Evolutionary conservation across 208 protist species (phyloP).

Genomic region (Trypanosoma grayi): DNA sequence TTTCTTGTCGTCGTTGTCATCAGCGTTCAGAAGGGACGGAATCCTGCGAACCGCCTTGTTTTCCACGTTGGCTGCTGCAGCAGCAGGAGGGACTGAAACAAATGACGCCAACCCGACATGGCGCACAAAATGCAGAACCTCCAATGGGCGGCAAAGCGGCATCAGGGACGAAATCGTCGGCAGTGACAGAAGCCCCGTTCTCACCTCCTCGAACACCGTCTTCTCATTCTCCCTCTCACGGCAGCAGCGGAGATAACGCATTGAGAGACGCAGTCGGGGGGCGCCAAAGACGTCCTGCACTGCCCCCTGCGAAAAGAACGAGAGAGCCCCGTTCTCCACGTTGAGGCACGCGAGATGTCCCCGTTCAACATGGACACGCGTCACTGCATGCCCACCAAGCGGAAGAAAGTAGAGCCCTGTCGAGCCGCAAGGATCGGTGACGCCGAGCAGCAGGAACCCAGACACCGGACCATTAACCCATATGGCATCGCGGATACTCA

Average conservation of each 20-base stretch:
- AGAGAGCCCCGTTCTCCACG: background rate
- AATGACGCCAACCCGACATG: constrained; percentile 12
- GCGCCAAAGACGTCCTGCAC: constrained; percentile 12
- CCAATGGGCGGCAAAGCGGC: background rate
- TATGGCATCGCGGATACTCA: constrained; percentile 7
- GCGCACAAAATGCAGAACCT: constrained; percentile 4
- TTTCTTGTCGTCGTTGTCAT: background rate
- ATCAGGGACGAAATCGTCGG: constrained; percentile 3
- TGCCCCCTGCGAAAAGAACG: constrained; percentile 6
- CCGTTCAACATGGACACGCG: constrained; percentile 9
- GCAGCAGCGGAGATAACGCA: background rate
- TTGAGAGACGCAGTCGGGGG: constrained; percentile 3
- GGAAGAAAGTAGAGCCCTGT: constrained; percentile 19
- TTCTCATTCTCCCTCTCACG: background rate
- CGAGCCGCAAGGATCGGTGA: background rate
- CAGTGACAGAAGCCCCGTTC: constrained; percentile 3
- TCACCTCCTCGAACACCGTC: background rate
- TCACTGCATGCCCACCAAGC: constrained; percentile 4
- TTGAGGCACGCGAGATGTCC: background rate
- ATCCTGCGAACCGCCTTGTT: background rate
- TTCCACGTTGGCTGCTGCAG: background rate
- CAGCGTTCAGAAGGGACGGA: background rate
- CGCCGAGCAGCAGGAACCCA: constrained; percentile 20
- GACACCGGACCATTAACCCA: constrained; percentile 21
- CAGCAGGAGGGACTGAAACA: background rate